These are phyloP conservation scores for Cordyceps farinosa DNA, from an alignment of 2,329 filamentous ascomycete species.

Conservation along the genomic window DNA sequence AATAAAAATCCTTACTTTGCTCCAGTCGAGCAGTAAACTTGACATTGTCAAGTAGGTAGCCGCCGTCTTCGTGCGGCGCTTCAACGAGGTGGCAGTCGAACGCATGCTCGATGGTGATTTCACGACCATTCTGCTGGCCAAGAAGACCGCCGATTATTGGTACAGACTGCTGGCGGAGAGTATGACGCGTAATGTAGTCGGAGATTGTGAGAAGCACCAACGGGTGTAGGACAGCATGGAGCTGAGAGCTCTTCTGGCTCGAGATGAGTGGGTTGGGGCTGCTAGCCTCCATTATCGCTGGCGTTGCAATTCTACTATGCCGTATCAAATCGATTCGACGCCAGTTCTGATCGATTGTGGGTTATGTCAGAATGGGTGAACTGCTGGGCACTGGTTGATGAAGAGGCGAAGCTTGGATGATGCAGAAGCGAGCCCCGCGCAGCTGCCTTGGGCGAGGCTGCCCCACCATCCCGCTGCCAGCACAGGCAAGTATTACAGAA, in stretches of 20 bases:
- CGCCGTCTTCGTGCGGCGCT: conserved; percentile 46
- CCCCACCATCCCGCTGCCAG: neutral
- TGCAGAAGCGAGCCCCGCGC: conserved; percentile 7
- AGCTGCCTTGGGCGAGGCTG: conserved; percentile 1
- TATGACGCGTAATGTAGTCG: conserved; percentile 92
- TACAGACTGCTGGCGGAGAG: conserved; percentile 68
- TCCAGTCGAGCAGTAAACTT: conserved; percentile 79
- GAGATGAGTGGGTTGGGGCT: conserved; percentile 58
- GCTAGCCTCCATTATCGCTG: conserved; percentile 44
- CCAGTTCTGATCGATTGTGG: neutral
- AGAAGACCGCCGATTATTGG: conserved; percentile 85
- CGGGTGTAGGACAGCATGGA: conserved; percentile 83
- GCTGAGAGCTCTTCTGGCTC: conserved; percentile 64
- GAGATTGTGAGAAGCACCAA: conserved; percentile 94
- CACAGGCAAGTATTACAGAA: neutral
- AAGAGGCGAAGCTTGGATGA: conserved; percentile 6
- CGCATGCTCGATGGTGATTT: conserved; percentile 88
- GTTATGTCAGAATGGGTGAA: neutral
- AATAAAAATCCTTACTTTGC: conserved; percentile 62
- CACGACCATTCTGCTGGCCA: conserved; percentile 84
- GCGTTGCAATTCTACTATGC: neutral
- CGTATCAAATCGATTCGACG: too few relatives aligned
- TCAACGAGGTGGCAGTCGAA: conserved; percentile 70
- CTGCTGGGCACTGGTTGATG: neutral
- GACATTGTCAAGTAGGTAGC: conserved; percentile 58